A percentile compares a stretch with the other conserved stretches of the same genome.
phyloP scores from a whole-genome alignment of 108 stramenopile species.

The Nannochloropsis oceanica region DNA sequence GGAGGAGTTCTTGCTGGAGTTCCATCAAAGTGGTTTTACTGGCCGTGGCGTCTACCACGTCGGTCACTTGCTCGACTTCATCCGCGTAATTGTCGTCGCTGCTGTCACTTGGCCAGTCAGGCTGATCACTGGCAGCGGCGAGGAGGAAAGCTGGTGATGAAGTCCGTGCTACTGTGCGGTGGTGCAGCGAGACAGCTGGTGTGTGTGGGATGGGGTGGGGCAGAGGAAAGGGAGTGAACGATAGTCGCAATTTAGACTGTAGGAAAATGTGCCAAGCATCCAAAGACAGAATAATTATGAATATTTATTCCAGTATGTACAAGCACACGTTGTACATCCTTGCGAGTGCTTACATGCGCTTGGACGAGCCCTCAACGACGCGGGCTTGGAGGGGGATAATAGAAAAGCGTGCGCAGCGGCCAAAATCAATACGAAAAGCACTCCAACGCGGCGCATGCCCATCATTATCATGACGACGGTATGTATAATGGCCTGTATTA shows the following conservation, averaged over 20 bases:
- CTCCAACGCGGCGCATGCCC: no score
- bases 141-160: neutral
- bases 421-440: no score
- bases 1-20: neutral
- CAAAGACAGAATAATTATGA: neutral
- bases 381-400: no score
- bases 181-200: neutral
- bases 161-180: neutral
- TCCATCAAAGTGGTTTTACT: neutral
- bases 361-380: no score
- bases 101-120: neutral
- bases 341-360: no score
- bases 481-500: no score
- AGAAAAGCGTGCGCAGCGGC: no score
- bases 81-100: neutral
- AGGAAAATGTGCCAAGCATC: neutral
- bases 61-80: neutral
- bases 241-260: neutral
- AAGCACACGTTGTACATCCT: no score
- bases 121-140: neutral
- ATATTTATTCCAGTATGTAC: no score
- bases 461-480: no score
- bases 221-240: neutral
- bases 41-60: neutral
- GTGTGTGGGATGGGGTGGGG: neutral